Base-by-base conservation (phyloP, 2,329 filamentous ascomycete genomes). In the Diplodia scrobiculata region DNA sequence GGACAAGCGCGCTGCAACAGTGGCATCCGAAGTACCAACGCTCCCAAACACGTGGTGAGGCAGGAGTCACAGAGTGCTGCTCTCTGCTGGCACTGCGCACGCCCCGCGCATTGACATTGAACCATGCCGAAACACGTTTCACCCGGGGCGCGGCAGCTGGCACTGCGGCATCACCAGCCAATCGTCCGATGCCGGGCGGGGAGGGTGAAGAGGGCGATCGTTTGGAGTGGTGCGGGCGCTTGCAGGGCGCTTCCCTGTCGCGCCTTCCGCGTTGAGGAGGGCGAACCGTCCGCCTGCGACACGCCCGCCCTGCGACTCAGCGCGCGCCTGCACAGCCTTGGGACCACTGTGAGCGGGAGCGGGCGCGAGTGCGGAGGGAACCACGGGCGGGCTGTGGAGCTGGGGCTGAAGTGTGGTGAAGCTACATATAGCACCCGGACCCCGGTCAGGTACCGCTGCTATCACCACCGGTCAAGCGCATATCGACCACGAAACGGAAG, bases 41-140 rank as follows among this genome's bases (percentile, higher is more conserved):
- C 25, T 25, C 25, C 25, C 41, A 60, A 60, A 60, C 55, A 34
- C 55, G 27, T 60, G 21, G 38, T 60, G 55, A 60, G 17, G 55
- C 55, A 60, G 6, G 17, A 19, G 41, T 25, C 25, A 19, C 34
- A 13, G 53, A 13, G 53, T 7, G 13, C 13, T 21, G 51, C 27
- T 53, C 27, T 34, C 52, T 45, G 9, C 17, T 45, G 41, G 17
- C 41, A n/a, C 25, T 25, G 41, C 41, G 53, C 32, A 21, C 55
- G 25, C 36, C 19, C 38, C n/a, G 19, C 38, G 55, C 55, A 60
- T 48, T 60, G 55, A 60, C 25, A 25, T 25, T 25, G 34, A 25
- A 34, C 29, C 58, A 62, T 62, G 58, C 58, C 45, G 41, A 62
- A 62, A 62, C 58, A 62, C 58, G 58, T 62, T 62, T 62, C 58